Evolutionary conservation across 176 grass and related monocot genomes (phyloP).

Genomic region (Musa troglodytarum): DNA sequence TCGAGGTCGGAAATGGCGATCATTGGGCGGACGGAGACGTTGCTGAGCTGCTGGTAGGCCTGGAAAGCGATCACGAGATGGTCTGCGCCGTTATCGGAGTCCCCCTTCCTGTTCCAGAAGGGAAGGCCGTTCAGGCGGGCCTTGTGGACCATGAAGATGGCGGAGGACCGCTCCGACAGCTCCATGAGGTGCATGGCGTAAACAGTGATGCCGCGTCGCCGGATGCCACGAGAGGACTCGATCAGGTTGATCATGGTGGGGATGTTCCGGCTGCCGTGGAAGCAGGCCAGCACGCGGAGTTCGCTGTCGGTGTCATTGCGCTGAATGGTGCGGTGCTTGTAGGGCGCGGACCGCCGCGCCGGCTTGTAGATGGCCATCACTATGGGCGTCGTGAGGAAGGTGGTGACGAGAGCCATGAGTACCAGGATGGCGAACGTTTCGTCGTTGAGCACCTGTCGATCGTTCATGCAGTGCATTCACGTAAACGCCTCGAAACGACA

Average conservation of each 20-base stretch:
- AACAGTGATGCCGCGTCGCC: background rate
- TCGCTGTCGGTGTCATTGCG: conserved; percentile 6
- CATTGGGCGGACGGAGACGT: conserved; percentile 9
- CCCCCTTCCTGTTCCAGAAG: conserved; percentile 4
- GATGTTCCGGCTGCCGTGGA: conserved; percentile 13
- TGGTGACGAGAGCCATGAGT: conserved; percentile 42
- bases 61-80: conserved; percentile 1
- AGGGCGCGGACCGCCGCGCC: background rate
- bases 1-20: conserved; percentile 9
- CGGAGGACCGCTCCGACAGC: conserved; percentile 8
- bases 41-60: conserved; percentile 14
- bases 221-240: conserved; percentile 1
- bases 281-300: conserved; percentile 8
- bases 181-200: conserved; percentile 20
- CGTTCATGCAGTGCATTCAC: background rate
- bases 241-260: conserved; percentile 14
- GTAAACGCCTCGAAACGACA: background rate
- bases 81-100: background rate
- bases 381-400: conserved; percentile 41
- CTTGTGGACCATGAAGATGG: conserved; percentile 12
- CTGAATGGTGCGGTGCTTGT: background rate
- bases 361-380: conserved; percentile 26
- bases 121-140: conserved; percentile 10
- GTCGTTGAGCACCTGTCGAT: conserved; percentile 29
- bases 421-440: conserved; percentile 43